These are phyloP conservation scores for Gracilariopsis chorda DNA, from an alignment of 23 red algal genomes.

Conservation along the genomic window DNA sequence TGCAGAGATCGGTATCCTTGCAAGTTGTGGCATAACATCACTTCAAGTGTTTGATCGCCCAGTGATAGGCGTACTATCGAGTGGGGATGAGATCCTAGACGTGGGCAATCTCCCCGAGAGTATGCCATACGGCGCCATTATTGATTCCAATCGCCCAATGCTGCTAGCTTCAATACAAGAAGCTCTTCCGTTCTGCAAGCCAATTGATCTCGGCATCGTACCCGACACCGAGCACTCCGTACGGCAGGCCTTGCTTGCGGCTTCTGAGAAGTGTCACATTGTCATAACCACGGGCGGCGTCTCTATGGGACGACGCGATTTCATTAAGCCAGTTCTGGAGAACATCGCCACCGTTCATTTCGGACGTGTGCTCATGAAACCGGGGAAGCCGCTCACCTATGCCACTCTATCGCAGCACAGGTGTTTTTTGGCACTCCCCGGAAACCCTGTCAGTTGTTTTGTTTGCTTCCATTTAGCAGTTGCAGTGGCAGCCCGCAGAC, in stretches of 20 bases:
- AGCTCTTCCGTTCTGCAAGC: slow-evolving; percentile 34
- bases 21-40: slow-evolving; percentile 47
- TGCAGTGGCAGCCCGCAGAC: slow-evolving; percentile 13
- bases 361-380: slow-evolving; percentile 91
- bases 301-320: slow-evolving; percentile 82
- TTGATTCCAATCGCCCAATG: slow-evolving; percentile 91
- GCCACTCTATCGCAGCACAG: slow-evolving; percentile 36
- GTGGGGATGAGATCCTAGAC: slow-evolving; percentile 81
- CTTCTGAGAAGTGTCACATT: slow-evolving; percentile 31
- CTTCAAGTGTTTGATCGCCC: slow-evolving; percentile 43
- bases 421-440: slow-evolving; percentile 65
- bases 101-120: neutral
- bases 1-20: slow-evolving; percentile 71
- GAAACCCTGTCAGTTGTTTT: slow-evolving; percentile 82
- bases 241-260: neutral
- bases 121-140: slow-evolving; percentile 37
- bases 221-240: slow-evolving; percentile 37
- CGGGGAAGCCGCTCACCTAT: slow-evolving; percentile 95
- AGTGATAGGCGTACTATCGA: slow-evolving; percentile 83
- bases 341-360: slow-evolving; percentile 77
- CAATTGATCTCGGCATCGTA: slow-evolving; percentile 81
- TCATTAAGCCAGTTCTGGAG: slow-evolving; percentile 74
- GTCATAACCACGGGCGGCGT: slow-evolving; percentile 88
- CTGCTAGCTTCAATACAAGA: slow-evolving; percentile 64
- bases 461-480: slow-evolving; percentile 86